Conservation (phyloP, 2,329 filamentous ascomycete species). For the Monilinia vaccinii-corymbosi region DNA sequence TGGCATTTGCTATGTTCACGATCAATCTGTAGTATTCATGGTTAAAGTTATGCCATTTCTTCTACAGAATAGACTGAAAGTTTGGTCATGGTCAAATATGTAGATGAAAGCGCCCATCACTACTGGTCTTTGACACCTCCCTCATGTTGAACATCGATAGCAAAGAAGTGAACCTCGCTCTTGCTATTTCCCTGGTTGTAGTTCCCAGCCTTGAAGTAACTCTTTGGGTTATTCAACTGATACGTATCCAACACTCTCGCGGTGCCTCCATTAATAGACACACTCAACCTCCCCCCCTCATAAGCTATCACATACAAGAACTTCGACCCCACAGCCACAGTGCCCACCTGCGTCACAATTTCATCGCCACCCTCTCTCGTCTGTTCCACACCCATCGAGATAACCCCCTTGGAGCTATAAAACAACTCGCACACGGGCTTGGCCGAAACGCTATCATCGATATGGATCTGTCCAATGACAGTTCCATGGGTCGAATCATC, state of each 20-base stretch:
- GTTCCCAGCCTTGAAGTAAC: constrained; percentile 34
- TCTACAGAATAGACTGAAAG: fast-evolving
- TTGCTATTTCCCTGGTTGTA: constrained; percentile 29
- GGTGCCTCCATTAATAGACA: constrained; percentile 28
- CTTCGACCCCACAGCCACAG: constrained; percentile 27
- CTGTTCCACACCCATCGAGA: constrained; percentile 34
- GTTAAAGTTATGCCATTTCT: background rate
- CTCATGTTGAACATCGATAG: constrained; percentile 4
- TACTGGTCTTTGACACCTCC: no score
- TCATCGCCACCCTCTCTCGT: constrained; percentile 29
- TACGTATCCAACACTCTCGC: constrained; percentile 25
- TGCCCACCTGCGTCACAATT: constrained; percentile 28
- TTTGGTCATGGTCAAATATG: background rate
- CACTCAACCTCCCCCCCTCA: constrained; percentile 28
- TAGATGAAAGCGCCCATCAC: background rate
- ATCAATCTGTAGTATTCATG: background rate
- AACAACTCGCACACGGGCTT: constrained; percentile 36
- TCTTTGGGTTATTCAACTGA: constrained; percentile 26
- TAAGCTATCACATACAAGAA: constrained; percentile 35
- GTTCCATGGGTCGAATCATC: constrained; percentile 31
- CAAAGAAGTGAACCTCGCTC: constrained; percentile 14
- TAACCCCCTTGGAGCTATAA: constrained; percentile 29
- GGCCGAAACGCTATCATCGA: constrained; percentile 30
- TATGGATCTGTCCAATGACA: constrained; percentile 34
- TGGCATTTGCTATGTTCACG: background rate